These are phyloP conservation scores for Vigna trinervia DNA, from an alignment of 306 rosid genomes.

Conservation along the genomic window DNA sequence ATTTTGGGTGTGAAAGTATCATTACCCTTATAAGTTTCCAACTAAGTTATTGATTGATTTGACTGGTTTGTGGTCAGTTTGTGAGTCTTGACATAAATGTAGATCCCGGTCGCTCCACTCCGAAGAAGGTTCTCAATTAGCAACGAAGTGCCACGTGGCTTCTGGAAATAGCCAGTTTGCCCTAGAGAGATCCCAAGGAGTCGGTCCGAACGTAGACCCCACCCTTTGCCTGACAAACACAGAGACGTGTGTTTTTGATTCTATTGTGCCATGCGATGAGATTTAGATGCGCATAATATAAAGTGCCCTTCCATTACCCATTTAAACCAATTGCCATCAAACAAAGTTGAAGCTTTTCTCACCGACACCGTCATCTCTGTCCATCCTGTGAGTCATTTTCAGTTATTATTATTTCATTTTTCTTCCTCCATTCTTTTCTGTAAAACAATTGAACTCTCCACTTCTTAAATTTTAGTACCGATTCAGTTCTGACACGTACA, in stretches of 20 bases:
- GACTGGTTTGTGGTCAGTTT: background rate
- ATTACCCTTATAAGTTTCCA: no score
- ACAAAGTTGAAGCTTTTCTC: conserved; percentile 17
- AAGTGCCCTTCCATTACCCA: background rate
- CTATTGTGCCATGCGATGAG: background rate
- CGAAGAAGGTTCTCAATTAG: conserved; percentile 31
- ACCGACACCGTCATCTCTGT: background rate
- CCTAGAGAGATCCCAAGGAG: conserved; percentile 46
- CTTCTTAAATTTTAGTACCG: background rate
- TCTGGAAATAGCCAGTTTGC: conserved; percentile 46
- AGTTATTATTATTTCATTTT: background rate
- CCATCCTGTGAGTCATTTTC: conserved; percentile 9
- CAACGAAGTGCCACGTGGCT: conserved; percentile 52
- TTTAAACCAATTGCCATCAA: background rate
- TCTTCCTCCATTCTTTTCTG: background rate
- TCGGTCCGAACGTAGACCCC: conserved; percentile 49
- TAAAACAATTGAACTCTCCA: conserved; percentile 6
- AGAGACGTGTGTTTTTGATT: conserved; percentile 29
- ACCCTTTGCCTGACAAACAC: background rate
- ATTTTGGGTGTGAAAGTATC: no score
- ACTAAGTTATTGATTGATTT: background rate
- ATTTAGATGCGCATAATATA: background rate
- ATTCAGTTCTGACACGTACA: conserved; percentile 2
- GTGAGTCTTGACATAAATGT: background rate
- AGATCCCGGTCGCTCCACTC: conserved; percentile 4